Evolutionary conservation across 306 rosid genomes (phyloP).

Genomic region (Dalbergia oliveri): DNA sequence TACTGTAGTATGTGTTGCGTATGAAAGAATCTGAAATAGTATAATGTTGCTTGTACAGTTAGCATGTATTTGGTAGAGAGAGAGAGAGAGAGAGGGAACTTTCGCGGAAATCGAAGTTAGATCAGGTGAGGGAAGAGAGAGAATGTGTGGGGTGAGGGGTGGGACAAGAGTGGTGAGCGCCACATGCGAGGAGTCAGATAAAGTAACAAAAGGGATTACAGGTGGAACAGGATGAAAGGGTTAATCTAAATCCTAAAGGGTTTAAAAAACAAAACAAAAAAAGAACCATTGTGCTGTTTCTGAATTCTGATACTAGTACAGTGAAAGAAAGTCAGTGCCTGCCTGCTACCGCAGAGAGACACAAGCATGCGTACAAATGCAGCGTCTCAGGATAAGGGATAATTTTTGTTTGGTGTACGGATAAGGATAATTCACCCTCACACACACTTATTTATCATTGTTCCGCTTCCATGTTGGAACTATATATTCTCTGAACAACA

Average conservation of each 20-base stretch:
- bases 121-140: conserved; percentile 32
- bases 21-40: conserved; percentile 33
- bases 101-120: conserved; percentile 78
- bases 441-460: not conserved
- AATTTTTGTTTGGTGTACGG: too few species aligned
- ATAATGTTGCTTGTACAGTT: not conserved
- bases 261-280: not conserved
- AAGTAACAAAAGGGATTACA: conserved; percentile 48
- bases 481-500: not conserved
- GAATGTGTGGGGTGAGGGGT: conserved; percentile 34
- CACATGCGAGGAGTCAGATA: conserved; percentile 88
- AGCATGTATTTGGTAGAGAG: not conserved
- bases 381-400: conserved; percentile 6
- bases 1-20: not conserved
- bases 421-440: not conserved
- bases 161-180: conserved; percentile 65
- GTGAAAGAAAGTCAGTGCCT: conserved; percentile 42
- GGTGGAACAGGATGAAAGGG: not conserved
- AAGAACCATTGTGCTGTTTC: conserved; percentile 9
- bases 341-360: conserved; percentile 40
- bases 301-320: not conserved
- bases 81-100: conserved; percentile 43
- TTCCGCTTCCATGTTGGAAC: not conserved
- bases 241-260: conserved; percentile 17
- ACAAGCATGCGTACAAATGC: conserved; percentile 53